These are phyloP conservation scores for Thelonectria rubi DNA, from an alignment of 2,329 filamentous ascomycete species.

Conservation along the genomic window DNA sequence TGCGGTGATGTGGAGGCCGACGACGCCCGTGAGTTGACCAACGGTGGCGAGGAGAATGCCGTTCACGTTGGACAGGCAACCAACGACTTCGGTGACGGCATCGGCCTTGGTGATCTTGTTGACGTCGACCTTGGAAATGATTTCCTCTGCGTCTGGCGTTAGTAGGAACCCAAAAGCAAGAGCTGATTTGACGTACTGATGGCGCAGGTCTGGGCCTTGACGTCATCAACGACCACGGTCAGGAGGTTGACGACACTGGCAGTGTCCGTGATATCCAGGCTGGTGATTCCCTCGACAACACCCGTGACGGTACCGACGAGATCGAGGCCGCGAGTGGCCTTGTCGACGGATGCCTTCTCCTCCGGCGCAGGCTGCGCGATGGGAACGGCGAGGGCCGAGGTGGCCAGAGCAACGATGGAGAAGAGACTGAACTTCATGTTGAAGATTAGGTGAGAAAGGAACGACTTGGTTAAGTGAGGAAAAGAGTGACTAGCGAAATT, in stretches of 20 bases:
- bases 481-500: neutral
- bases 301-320: neutral
- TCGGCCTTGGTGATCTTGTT: neutral
- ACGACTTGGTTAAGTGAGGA: neutral
- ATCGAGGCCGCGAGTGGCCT: neutral
- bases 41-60: constrained; percentile 21
- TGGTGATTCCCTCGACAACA: neutral
- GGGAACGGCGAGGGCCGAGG: neutral
- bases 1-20: constrained; percentile 13
- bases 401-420: neutral
- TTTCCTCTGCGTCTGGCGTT: neutral
- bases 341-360: neutral
- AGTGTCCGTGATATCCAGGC: constrained; percentile 26
- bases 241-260: constrained; percentile 24
- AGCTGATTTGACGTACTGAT: neutral
- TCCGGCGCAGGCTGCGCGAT: neutral
- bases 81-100: neutral
- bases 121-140: neutral
- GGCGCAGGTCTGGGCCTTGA: neutral
- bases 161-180: neutral
- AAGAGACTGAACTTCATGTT: neutral
- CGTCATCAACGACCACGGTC: constrained; percentile 23
- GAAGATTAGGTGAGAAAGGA: neutral
- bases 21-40: constrained; percentile 25
- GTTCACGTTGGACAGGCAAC: constrained; percentile 16